These are phyloP conservation scores for Daldinia bambusicola DNA, from an alignment of 495 filamentous ascomycete genomes.

Conservation along the genomic window DNA sequence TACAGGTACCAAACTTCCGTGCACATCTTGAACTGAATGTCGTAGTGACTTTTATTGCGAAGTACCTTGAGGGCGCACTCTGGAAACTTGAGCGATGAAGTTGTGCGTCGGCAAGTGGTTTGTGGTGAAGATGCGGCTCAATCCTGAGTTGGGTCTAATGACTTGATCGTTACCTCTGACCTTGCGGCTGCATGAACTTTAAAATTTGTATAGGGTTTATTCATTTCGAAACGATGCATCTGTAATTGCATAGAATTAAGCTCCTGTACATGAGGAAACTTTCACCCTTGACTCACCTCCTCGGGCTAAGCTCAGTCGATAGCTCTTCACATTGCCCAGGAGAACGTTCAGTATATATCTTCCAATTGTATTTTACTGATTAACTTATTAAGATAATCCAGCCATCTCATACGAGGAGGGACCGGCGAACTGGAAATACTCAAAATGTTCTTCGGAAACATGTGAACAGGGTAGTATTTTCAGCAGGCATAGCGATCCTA, in stretches of 20 bases:
- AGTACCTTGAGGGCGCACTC: not conserved
- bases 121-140: constrained; percentile 7
- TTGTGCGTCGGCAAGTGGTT: not conserved
- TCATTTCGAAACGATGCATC: not conserved
- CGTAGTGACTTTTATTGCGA: not conserved
- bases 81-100: not conserved
- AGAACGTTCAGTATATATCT: not conserved
- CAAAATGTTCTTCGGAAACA: constrained; percentile 6
- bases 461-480: constrained; percentile 31
- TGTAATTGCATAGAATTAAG: not conserved
- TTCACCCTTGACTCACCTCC: constrained; percentile 26
- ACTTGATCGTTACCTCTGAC: not conserved
- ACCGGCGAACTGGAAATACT: constrained; percentile 7
- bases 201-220: constrained; percentile 4
- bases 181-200: constrained; percentile 2
- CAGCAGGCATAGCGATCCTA: constrained; percentile 33
- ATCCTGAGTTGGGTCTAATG: constrained; percentile 1
- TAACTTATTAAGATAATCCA: not conserved
- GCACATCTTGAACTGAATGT: constrained; percentile 15
- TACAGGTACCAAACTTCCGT: constrained; percentile 26
- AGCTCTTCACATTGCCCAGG: not conserved
- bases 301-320: not conserved
- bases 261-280: constrained; percentile 1
- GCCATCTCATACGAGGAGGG: not conserved
- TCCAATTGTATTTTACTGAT: not conserved